phyloP scores from a whole-genome alignment of 768 basidiomycete genomes.

The Suillus bovinus region DNA sequence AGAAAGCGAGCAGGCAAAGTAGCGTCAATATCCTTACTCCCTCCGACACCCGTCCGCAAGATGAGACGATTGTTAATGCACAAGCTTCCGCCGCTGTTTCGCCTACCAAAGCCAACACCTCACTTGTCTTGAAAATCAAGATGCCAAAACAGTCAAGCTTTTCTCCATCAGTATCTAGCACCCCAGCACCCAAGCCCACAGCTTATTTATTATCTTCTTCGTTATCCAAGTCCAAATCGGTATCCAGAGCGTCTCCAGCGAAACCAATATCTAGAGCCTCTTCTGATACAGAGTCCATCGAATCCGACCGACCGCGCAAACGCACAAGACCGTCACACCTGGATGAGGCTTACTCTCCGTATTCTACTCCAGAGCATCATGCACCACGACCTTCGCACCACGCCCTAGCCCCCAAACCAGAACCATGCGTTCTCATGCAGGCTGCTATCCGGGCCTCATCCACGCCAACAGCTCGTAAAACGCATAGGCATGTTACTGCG shows the following conservation, averaged over 20 bases:
- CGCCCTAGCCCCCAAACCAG: conserved; percentile 18
- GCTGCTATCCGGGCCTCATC: conserved; percentile 51
- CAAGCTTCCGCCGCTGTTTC: conserved; percentile 13
- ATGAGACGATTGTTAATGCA: conserved; percentile 15
- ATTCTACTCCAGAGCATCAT: conserved; percentile 27
- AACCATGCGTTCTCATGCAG: conserved; percentile 43
- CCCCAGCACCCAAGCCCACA: conserved; percentile 20
- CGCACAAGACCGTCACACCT: conserved; percentile 23
- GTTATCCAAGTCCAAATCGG: conserved; percentile 2
- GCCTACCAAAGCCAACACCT: conserved; percentile 22
- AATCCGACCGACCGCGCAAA: conserved; percentile 32
- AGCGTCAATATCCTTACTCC: conserved; percentile 16
- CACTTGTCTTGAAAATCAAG: conserved; percentile 37
- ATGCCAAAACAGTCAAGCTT: conserved; percentile 25
- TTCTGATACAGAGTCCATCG: conserved; percentile 28
- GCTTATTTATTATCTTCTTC: conserved; percentile 7
- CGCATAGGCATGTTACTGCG: conserved; percentile 53
- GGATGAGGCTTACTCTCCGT: conserved; percentile 25
- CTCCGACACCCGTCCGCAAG: conserved; percentile 18
- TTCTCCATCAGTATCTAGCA: conserved; percentile 14
- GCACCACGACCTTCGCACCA: conserved; percentile 13
- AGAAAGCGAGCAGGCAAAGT: conserved; percentile 20
- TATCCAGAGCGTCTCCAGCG: conserved; percentile 16
- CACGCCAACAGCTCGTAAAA: conserved; percentile 46
- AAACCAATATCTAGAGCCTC: conserved; percentile 33